These are phyloP conservation scores for Silene noctiflora DNA, from an alignment of 179 eudicot genomes.

Conservation along the genomic window DNA sequence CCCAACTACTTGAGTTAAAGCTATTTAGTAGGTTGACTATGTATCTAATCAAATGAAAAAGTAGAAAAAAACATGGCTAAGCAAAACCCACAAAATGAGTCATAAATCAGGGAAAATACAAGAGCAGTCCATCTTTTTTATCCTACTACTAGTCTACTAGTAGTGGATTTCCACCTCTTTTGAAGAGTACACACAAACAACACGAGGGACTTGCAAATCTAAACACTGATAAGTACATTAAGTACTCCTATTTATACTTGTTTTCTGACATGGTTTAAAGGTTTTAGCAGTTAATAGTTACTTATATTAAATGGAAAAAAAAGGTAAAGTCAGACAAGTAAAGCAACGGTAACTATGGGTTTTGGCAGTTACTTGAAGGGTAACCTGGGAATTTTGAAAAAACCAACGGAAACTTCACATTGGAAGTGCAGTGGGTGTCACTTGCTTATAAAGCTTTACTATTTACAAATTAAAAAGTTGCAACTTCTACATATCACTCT, in stretches of 20 bases:
- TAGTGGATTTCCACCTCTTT: no score
- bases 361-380: conserved; percentile 66
- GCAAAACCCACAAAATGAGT: not conserved
- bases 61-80: not conserved
- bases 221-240: not conserved
- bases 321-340: not conserved
- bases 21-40: conserved; percentile 22
- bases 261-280: not conserved
- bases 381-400: conserved; percentile 40
- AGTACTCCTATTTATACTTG: no score
- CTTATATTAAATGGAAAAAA: not conserved
- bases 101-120: not conserved
- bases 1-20: not conserved
- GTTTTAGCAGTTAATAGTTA: not conserved
- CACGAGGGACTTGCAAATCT: not conserved
- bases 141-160: conserved; percentile 12
- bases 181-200: no score
- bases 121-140: conserved; percentile 17
- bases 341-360: conserved; percentile 70
- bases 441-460: conserved; percentile 20
- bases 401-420: conserved; percentile 50
- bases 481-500: not conserved
- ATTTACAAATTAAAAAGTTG: not conserved
- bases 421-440: conserved; percentile 30
- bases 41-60: conserved; percentile 12